Evolutionary conservation across 2,329 filamentous ascomycete species (phyloP).

Genomic region (Pestalotiopsis sp.): DNA sequence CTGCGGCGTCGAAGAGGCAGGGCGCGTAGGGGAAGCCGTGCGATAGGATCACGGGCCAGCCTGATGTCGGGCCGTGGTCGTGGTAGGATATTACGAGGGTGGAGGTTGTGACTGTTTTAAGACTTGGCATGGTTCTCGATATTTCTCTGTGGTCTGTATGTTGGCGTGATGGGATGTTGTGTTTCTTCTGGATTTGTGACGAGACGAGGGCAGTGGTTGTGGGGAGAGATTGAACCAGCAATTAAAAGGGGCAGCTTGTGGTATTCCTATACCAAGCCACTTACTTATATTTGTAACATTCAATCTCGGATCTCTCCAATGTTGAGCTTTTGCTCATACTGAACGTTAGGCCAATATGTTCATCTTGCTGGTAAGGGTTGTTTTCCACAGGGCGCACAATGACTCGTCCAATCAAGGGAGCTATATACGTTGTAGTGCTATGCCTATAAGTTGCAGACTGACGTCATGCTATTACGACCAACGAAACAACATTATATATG

Average conservation of each 20-base stretch:
- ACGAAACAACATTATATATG: neutral
- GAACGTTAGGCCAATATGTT: neutral
- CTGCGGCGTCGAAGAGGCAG: slow-evolving; percentile 23
- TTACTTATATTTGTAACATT: too few species aligned
- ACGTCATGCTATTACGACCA: neutral
- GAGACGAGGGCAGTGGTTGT: too few species aligned
- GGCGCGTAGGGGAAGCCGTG: slow-evolving; percentile 30
- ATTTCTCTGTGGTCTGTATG: too few species aligned
- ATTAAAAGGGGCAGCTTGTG: too few species aligned
- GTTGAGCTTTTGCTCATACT: too few species aligned
- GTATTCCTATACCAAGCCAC: too few species aligned
- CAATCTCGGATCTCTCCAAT: too few species aligned
- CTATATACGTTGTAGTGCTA: neutral
- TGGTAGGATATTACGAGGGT: slow-evolving; percentile 19
- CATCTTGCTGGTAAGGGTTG: neutral
- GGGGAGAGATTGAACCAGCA: too few species aligned
- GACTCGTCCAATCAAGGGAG: neutral
- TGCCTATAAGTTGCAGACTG: neutral
- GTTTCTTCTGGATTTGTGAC: too few species aligned
- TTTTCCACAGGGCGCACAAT: neutral
- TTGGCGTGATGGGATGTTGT: too few species aligned
- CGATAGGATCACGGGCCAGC: slow-evolving; percentile 22
- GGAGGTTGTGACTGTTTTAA: slow-evolving; percentile 1
- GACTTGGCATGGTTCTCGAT: too few species aligned
- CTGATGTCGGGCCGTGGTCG: slow-evolving; percentile 17